Percentiles rank a stretch among this genome's conserved stretches.
Conservation (phyloP, 129 eudicot species). For the Chrysanthemum lavandulifolium region DNA sequence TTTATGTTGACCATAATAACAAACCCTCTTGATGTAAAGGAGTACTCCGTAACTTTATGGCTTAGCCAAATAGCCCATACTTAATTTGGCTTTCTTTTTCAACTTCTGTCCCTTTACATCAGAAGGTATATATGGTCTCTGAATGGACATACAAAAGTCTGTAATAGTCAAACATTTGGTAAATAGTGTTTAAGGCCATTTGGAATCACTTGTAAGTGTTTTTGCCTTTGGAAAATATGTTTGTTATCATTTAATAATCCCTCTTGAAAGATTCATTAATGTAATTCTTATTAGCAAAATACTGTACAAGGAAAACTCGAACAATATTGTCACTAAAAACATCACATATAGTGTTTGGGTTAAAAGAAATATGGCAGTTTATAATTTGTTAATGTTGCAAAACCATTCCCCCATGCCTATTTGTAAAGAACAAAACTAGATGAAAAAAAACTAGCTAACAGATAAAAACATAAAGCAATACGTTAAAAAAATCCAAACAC, state of each 20-base stretch:
- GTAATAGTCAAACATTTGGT: neutral
- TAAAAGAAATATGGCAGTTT: too few relatives aligned
- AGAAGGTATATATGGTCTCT: neutral
- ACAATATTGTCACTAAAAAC: too few relatives aligned
- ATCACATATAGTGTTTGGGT: too few relatives aligned
- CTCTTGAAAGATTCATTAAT: conserved; percentile 7
- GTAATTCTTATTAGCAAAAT: neutral
- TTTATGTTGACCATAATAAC: conserved; percentile 37
- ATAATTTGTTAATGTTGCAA: too few relatives aligned
- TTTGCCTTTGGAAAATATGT: neutral
- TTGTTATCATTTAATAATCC: neutral
- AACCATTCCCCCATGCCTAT: too few relatives aligned
- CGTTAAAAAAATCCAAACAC: too few relatives aligned
- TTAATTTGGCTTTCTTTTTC: neutral
- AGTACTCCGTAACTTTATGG: conserved; percentile 10
- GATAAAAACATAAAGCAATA: too few relatives aligned
- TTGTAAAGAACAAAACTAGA: too few relatives aligned
- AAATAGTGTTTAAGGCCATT: neutral
- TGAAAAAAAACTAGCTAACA: too few relatives aligned
- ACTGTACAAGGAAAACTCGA: neutral
- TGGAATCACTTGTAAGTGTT: neutral
- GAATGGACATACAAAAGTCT: neutral
- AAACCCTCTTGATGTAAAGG: conserved; percentile 45
- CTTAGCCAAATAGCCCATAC: neutral
- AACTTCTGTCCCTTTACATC: neutral